phyloP scores from a whole-genome alignment of 2,329 filamentous ascomycete species.

The Xylariaceae sp. region DNA sequence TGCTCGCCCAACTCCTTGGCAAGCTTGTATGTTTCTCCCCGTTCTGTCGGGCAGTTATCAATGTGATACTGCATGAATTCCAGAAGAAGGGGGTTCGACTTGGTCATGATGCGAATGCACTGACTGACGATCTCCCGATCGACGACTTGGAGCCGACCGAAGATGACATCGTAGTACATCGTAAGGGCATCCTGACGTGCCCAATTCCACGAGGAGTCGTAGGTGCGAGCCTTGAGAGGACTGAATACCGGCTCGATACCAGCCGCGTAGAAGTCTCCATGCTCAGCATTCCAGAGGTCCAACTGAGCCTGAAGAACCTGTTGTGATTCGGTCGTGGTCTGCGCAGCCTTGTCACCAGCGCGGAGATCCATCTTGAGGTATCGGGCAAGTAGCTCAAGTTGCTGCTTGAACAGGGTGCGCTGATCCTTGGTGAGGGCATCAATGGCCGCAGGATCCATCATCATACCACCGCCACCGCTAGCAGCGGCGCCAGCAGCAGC shows the following conservation, averaged over 20 bases:
- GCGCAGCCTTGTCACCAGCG: slow-evolving; percentile 89
- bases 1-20: slow-evolving; percentile 90
- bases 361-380: slow-evolving; percentile 97
- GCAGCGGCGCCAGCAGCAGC: slow-evolving; percentile 68
- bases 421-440: slow-evolving; percentile 98
- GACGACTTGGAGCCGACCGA: slow-evolving; percentile 84
- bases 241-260: slow-evolving; percentile 95
- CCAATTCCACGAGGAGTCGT: slow-evolving; percentile 99
- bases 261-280: slow-evolving; percentile 91
- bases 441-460: slow-evolving; percentile 98
- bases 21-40: slow-evolving; percentile 96
- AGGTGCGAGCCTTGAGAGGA: slow-evolving; percentile 86
- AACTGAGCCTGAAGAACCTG: slow-evolving; percentile 86
- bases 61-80: slow-evolving; percentile 99
- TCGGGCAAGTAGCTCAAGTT: slow-evolving; percentile 87
- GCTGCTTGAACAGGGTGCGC: slow-evolving; percentile 93
- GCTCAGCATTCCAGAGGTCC: slow-evolving; percentile 90
- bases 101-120: slow-evolving; percentile 99
- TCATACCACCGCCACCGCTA: slow-evolving; percentile 77
- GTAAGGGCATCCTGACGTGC: slow-evolving; percentile 91
- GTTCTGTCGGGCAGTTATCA: slow-evolving; percentile 93
- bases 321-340: slow-evolving; percentile 78
- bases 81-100: slow-evolving; percentile 88
- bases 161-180: slow-evolving; percentile 99
- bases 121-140: slow-evolving; percentile 98